Evolutionary conservation across 139 green algal species (phyloP).

Genomic region (Chlamydomonas incerta): DNA sequence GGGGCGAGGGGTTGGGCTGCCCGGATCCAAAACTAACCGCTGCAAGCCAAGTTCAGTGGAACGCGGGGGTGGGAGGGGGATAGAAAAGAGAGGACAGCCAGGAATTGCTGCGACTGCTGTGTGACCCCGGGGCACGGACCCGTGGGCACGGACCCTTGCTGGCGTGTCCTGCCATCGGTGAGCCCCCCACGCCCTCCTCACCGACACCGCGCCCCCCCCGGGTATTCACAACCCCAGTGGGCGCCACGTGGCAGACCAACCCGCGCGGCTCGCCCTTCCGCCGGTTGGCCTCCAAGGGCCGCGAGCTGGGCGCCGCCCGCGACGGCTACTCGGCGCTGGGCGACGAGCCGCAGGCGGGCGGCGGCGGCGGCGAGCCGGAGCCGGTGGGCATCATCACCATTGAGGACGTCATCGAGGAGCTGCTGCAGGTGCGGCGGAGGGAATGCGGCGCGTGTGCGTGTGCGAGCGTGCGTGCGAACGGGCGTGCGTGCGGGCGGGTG

Average conservation of each 20-base stretch:
- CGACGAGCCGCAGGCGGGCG: background rate
- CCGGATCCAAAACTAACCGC: no score
- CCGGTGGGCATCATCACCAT: constrained; percentile 79
- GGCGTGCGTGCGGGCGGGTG: background rate
- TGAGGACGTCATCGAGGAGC: constrained; percentile 79
- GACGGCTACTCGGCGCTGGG: constrained; percentile 21
- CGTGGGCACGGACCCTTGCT: no score
- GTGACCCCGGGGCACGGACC: no score
- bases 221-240: background rate
- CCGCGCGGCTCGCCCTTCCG: background rate
- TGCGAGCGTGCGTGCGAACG: background rate
- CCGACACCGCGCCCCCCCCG: background rate
- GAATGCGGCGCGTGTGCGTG: background rate
- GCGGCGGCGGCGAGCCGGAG: background rate
- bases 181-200: no score
- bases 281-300: background rate
- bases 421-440: constrained; percentile 18
- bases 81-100: no score
- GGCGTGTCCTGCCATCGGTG: no score
- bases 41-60: no score
- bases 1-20: no score
- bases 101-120: no score
- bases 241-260: constrained; percentile 20
- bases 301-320: background rate
- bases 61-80: no score